A percentile compares a stretch with the other conserved stretches of the same genome.
Conservation (phyloP, 768 basidiomycete species). For the Suillus americanus region DNA sequence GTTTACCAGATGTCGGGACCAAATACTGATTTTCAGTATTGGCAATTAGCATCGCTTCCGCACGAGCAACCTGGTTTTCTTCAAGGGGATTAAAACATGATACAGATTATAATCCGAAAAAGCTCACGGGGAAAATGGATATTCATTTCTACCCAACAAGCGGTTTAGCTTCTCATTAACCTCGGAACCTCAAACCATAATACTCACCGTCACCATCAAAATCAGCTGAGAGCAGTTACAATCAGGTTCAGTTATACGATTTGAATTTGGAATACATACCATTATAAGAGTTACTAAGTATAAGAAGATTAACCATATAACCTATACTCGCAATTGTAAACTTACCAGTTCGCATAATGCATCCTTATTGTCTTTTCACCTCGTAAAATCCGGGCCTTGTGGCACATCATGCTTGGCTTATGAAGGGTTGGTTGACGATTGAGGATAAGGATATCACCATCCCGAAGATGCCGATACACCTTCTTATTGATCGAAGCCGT, state of each 20-base stretch:
- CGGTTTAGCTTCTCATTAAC: conserved; percentile 7
- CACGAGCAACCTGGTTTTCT: conserved; percentile 95
- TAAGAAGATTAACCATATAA: conserved; percentile 15
- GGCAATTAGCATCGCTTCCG: conserved; percentile 91
- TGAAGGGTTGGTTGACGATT: conserved; percentile 98
- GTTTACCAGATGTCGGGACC: conserved; percentile 98
- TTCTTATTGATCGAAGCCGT: conserved; percentile 91
- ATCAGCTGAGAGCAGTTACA: conserved; percentile 53
- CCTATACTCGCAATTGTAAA: conserved; percentile 14
- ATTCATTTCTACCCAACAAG: conserved; percentile 81
- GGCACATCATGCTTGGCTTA: conserved; percentile 99
- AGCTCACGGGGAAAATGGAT: conserved; percentile 96
- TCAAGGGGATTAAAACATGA: conserved; percentile 8
- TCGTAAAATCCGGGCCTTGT: conserved; percentile 85
- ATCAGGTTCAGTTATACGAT: conserved; percentile 12
- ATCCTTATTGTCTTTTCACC: conserved; percentile 99
- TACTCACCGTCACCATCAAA: conserved; percentile 86
- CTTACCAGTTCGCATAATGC: conserved; percentile 99
- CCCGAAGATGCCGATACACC: conserved; percentile 90
- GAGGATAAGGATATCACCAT: conserved; percentile 93
- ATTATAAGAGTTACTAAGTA: conserved; percentile 90
- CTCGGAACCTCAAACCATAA: not conserved
- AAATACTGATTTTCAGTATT: conserved; percentile 99
- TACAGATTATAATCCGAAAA: not conserved
- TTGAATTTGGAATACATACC: conserved; percentile 45